phyloP scores from a whole-genome alignment of 2,329 filamentous ascomycete species.

The Calonectria multiphialidica region DNA sequence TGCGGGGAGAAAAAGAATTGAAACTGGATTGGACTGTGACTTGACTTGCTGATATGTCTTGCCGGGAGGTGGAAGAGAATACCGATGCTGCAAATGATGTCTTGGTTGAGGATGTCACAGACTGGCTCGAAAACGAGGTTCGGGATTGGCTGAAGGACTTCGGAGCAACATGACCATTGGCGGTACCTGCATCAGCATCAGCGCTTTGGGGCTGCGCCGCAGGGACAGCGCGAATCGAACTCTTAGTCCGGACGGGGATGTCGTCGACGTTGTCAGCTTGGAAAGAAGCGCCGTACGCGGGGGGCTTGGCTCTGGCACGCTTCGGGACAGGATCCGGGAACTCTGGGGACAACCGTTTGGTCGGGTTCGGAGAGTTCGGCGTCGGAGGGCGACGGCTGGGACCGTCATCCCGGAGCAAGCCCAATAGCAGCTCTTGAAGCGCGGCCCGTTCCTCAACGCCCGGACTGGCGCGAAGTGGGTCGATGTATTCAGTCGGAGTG shows the following conservation, averaged over 20 bases:
- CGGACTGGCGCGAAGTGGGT: conserved; percentile 38
- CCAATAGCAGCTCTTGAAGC: conserved; percentile 41
- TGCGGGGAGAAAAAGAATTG: neutral
- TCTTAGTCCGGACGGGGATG: conserved; percentile 36
- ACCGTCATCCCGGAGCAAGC: conserved; percentile 31
- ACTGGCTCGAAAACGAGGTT: conserved; percentile 34
- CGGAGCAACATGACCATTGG: neutral
- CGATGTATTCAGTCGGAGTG: conserved; percentile 26
- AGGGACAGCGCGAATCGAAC: conserved; percentile 16
- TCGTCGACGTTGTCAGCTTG: conserved; percentile 31
- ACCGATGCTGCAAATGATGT: conserved; percentile 46
- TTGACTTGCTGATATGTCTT: conserved; percentile 45
- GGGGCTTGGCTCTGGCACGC: conserved; percentile 17
- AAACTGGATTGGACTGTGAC: conserved; percentile 42
- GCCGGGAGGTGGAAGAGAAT: conserved; percentile 48
- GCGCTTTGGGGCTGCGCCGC: conserved; percentile 28
- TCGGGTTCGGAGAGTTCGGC: conserved; percentile 22
- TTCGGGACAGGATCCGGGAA: conserved; percentile 32
- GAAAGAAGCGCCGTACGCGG: neutral
- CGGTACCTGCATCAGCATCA: conserved; percentile 23
- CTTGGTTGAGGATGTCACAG: conserved; percentile 49
- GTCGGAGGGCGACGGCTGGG: conserved; percentile 1
- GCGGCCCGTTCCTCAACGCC: conserved; percentile 37
- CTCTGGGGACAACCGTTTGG: conserved; percentile 41
- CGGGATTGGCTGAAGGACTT: conserved; percentile 26